phyloP scores from a whole-genome alignment of 108 stramenopile species.

The Schizochytrium sp. region DNA sequence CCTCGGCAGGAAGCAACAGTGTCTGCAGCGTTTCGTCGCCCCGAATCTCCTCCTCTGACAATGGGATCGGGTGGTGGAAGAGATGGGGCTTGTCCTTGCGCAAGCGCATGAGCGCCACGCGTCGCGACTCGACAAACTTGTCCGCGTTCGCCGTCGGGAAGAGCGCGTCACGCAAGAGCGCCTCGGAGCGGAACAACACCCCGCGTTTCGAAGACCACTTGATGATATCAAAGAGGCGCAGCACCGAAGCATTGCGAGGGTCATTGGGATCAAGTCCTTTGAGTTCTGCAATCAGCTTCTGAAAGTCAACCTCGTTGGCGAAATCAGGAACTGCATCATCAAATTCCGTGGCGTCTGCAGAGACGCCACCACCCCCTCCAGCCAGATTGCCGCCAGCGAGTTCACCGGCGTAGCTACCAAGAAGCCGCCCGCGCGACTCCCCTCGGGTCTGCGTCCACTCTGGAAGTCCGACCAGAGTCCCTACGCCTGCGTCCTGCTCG shows the following conservation, averaged over 20 bases:
- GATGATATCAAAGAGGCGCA: constrained; percentile 1
- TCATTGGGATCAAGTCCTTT: background rate
- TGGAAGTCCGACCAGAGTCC: background rate
- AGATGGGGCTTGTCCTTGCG: constrained; percentile 19
- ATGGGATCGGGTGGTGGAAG: background rate
- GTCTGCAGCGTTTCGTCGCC: background rate
- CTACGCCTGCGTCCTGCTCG: background rate
- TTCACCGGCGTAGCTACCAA: background rate
- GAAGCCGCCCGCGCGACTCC: background rate
- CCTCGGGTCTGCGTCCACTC: background rate
- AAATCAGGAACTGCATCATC: constrained; percentile 5
- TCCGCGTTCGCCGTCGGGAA: background rate
- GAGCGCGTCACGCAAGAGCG: background rate
- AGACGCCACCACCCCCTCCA: constrained; percentile 4
- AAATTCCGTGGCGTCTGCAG: background rate
- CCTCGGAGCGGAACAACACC: background rate
- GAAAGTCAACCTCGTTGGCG: constrained; percentile 11
- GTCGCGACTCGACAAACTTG: background rate
- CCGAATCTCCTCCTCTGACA: background rate
- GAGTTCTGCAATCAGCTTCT: background rate
- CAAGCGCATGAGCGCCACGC: background rate
- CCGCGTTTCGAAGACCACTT: constrained; percentile 4
- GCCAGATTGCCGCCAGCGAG: background rate
- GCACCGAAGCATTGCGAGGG: background rate
- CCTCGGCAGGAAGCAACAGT: constrained; percentile 14